Percentiles rank a stretch among this genome's conserved stretches.
Conservation (phyloP, 371 early-diverging fungal genomes). For the Enterocytospora artemiae region DNA sequence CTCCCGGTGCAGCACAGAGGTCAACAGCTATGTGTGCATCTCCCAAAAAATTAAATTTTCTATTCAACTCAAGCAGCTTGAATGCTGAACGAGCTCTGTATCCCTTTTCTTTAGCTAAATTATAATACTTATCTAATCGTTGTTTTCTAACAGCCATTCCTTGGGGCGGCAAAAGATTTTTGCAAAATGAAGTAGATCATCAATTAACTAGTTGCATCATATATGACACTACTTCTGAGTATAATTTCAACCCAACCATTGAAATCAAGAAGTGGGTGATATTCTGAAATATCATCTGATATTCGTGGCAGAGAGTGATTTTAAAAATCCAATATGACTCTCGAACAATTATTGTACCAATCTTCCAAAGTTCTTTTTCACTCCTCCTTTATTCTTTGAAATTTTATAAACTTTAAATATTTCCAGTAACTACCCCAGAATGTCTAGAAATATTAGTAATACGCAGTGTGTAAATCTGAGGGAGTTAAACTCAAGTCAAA, state of each 20-base stretch:
- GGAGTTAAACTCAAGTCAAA: conserved; percentile 27
- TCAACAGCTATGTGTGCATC: conserved; percentile 78
- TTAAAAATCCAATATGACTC: too few relatives aligned
- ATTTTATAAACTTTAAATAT: neutral
- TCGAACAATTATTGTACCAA: too few relatives aligned
- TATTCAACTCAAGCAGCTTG: conserved; percentile 88
- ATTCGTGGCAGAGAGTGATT: too few relatives aligned
- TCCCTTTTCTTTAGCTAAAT: conserved; percentile 98
- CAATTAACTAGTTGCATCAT: too few relatives aligned
- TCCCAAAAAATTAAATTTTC: conserved; percentile 74
- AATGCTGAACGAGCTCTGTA: conserved; percentile 98
- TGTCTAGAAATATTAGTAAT: conserved; percentile 16
- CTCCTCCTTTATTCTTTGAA: neutral
- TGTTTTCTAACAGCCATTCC: too few relatives aligned
- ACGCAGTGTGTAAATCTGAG: conserved; percentile 40
- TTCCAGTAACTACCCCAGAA: conserved; percentile 2
- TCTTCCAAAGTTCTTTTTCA: too few relatives aligned
- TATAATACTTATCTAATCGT: conserved; percentile 98
- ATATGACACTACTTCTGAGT: too few relatives aligned
- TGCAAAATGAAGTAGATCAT: too few relatives aligned
- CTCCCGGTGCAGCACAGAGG: conserved; percentile 94
- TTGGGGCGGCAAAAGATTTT: too few relatives aligned
- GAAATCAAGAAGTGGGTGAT: too few relatives aligned
- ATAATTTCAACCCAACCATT: too few relatives aligned
- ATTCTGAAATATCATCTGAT: too few relatives aligned